Conservation (phyloP, 2,329 filamentous ascomycete genomes). For the Paramyrothecium roridum region DNA sequence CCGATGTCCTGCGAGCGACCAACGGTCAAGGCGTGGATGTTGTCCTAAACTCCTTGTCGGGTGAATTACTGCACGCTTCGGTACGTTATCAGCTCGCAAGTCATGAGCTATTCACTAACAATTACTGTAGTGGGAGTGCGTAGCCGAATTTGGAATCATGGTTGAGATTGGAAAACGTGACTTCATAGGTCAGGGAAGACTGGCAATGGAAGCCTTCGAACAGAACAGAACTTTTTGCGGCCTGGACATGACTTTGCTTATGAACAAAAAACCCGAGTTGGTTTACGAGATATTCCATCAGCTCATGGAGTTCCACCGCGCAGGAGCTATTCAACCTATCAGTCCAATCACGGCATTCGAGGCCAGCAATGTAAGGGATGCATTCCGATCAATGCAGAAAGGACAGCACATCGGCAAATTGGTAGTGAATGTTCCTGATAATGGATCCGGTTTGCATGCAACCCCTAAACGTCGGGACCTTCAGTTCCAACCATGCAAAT, state of each 20-base stretch:
- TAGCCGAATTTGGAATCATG: conserved; percentile 29
- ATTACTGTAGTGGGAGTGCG: conserved; percentile 21
- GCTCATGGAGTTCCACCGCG: conserved; percentile 2
- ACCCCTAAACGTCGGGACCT: not conserved
- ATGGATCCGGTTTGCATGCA: not conserved
- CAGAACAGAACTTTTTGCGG: conserved; percentile 19
- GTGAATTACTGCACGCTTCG: conserved; percentile 23
- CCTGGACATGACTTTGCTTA: conserved; percentile 25
- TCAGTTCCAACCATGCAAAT: conserved; percentile 11
- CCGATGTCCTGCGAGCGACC: conserved; percentile 17
- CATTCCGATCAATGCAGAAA: conserved; percentile 39
- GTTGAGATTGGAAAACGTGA: conserved; percentile 33
- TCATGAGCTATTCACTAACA: no score
- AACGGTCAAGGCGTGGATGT: conserved; percentile 24
- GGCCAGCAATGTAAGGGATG: conserved; percentile 26
- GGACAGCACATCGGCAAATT: conserved; percentile 37
- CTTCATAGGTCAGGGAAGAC: conserved; percentile 25
- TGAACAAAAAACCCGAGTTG: no score
- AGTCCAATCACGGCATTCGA: conserved; percentile 16
- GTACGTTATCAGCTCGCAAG: no score
- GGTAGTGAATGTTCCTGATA: conserved; percentile 22
- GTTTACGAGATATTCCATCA: not conserved
- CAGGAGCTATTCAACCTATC: conserved; percentile 16
- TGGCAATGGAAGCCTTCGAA: conserved; percentile 42
- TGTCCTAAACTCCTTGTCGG: conserved; percentile 25